Percentiles rank a stretch among this genome's conserved stretches.
Evolutionary conservation across 352 stramenopile genomes (phyloP).

Genomic region (Salisapilia sapeloensis): DNA sequence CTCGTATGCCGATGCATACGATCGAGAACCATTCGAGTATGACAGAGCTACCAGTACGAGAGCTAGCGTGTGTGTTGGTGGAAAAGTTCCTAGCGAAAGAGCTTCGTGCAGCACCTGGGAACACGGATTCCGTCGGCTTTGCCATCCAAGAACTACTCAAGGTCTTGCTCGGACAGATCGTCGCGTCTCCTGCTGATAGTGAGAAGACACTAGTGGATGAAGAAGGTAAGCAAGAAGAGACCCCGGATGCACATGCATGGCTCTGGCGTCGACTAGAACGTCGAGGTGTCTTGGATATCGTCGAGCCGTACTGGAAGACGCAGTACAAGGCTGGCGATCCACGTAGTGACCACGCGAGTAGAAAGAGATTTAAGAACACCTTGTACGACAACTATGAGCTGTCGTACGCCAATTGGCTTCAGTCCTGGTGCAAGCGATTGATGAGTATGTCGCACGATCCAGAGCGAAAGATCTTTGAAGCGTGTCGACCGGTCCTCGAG

Average conservation of each 20-base stretch:
- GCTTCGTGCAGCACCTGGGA: conserved; percentile 65
- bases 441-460: conserved; percentile 66
- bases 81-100: conserved; percentile 72
- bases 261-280: conserved; percentile 72
- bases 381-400: conserved; percentile 64
- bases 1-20: conserved; percentile 47
- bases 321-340: conserved; percentile 32
- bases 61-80: conserved; percentile 68
- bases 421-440: conserved; percentile 54
- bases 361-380: conserved; percentile 13
- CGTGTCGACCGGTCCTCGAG: conserved; percentile 34
- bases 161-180: conserved; percentile 57
- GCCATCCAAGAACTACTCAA: conserved; percentile 78
- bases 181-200: too few relatives aligned
- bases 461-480: conserved; percentile 70
- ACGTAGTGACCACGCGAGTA: conserved; percentile 1
- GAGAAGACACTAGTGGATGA: not conserved
- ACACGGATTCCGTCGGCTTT: conserved; percentile 61
- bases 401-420: conserved; percentile 73
- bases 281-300: conserved; percentile 73
- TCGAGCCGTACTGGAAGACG: conserved; percentile 82
- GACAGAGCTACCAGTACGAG: conserved; percentile 29
- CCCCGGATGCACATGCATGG: conserved; percentile 3
- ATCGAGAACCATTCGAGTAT: too few relatives aligned
- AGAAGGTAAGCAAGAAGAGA: conserved; percentile 1